Evolutionary conservation across 148 eudicot genomes (phyloP).

Genomic region (Dianthus caryophyllus): DNA sequence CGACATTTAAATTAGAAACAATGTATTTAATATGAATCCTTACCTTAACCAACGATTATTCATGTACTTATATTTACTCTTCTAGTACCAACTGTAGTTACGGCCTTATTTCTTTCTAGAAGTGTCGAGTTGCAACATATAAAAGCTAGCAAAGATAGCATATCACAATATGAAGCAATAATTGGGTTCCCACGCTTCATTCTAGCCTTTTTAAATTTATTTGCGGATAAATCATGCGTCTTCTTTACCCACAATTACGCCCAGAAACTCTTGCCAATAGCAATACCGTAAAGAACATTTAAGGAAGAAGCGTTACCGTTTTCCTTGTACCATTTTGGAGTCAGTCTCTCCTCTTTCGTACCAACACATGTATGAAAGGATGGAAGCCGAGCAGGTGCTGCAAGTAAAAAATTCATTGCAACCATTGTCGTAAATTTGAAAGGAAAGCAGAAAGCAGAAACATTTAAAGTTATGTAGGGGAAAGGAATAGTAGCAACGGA

Average conservation of each 20-base stretch:
- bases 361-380: constrained; percentile 97
- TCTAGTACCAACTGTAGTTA: too few species aligned
- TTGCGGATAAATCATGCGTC: background rate
- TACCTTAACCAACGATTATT: background rate
- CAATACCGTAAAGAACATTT: background rate
- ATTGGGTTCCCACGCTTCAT: background rate
- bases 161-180: background rate
- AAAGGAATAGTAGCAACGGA: background rate
- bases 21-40: background rate
- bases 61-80: too few species aligned
- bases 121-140: background rate
- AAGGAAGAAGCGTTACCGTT: constrained; percentile 54
- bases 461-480: background rate
- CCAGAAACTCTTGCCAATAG: background rate
- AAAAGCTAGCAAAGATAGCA: background rate
- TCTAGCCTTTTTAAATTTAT: background rate
- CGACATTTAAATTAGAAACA: background rate
- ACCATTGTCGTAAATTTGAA: background rate
- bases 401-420: constrained; percentile 12
- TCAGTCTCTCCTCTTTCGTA: constrained; percentile 72
- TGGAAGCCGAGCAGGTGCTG: constrained; percentile 96
- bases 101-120: too few species aligned
- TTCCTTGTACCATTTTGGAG: constrained; percentile 97
- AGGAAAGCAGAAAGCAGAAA: background rate
- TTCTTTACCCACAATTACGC: background rate